Base-by-base conservation (phyloP, 352 stramenopile species). In the Blastocystis sp. region DNA sequence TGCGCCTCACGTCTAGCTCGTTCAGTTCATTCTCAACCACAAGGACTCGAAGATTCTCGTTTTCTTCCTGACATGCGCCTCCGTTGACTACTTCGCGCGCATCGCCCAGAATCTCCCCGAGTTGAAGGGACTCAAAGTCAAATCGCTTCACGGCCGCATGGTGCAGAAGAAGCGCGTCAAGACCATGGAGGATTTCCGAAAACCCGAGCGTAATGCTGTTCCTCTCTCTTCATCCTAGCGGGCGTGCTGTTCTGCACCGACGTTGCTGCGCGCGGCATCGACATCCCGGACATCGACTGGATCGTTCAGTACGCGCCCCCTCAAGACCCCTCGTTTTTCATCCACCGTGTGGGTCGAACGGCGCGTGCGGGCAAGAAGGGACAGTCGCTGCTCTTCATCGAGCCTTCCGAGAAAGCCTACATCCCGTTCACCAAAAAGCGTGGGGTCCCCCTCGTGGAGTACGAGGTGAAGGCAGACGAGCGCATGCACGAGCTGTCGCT, bases 261-360 rank as follows among this genome's bases (percentile, higher is more conserved):
- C 93, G 96, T 99, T 0, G 97, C 98, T 3, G 97, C 97, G 50
- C 93, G 97, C 41, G 98, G 98, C 35, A 96, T 99, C 50, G 98
- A 99, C 92, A 92, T 99, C 3, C 95, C 96, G 0, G 96, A 99
- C 80, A 95, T 99, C 0, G 94, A 98, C 89, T 99, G 97, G 96
- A 98, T 99, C 79, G 94, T 99, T 66, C 98, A 99, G 92, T 99
- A 98, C 91, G 96, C 98, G 91, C 95, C 95, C 0, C 95, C 95
- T 39, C 94, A 97, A 78, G 97, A 99, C 91, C 96, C 97, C n/a
- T 98, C 96, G 88, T 98, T 98, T 78, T 99, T 98, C 91, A 95
- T 99, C 59, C 97, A 99, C 91, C 95, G 98, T 77, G 96, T 99
- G 26, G 97, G 98, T 10, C 93, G 98, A 63, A 98, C 97, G 37